These are phyloP conservation scores for Moesziomyces sp. DNA, from an alignment of 1,284 basidiomycete genomes.

Conservation along the genomic window DNA sequence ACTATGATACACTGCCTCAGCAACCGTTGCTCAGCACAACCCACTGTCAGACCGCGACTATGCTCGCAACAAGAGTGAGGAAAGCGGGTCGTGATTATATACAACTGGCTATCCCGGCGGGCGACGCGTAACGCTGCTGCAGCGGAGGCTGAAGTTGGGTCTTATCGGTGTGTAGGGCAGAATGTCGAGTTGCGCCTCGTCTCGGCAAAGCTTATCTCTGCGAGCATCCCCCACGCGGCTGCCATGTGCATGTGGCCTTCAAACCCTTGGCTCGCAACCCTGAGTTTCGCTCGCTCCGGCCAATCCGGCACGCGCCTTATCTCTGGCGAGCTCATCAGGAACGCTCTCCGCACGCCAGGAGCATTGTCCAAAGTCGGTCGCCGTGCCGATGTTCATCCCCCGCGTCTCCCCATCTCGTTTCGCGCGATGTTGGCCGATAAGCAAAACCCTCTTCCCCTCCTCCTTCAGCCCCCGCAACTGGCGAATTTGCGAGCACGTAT, in stretches of 20 bases:
- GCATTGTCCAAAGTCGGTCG: no score
- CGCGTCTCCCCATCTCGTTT: no score
- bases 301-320: background rate
- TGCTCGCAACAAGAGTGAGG: background rate
- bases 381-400: no score
- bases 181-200: background rate
- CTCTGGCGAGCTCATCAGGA: background rate
- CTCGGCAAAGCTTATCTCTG: background rate
- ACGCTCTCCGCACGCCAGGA: background rate
- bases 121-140: background rate
- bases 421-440: no score
- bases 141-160: background rate
- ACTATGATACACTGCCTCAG: no score
- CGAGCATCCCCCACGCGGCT: background rate
- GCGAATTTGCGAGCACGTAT: no score
- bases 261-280: background rate
- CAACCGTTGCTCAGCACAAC: no score
- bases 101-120: background rate
- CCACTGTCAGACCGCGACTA: no score
- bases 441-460: no score
- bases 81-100: background rate
- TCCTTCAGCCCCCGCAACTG: no score
- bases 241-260: background rate
- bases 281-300: background rate
- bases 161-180: background rate